Base-by-base conservation (phyloP, 352 stramenopile species). In the Phytophthora pluvialis region DNA sequence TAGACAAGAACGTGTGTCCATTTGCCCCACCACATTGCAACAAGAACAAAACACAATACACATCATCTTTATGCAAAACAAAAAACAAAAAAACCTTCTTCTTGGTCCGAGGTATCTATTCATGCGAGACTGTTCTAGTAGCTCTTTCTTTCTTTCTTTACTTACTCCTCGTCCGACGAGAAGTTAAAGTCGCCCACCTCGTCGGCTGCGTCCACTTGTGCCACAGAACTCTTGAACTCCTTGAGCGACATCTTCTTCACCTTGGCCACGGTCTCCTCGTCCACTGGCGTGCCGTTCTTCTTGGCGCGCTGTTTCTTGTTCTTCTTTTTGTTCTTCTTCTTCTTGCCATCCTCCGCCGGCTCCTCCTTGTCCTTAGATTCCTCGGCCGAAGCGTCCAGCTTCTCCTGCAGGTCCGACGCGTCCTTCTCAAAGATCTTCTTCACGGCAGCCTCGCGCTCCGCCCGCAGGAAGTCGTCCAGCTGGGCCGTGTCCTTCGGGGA, bases 391-490 rank as follows among this genome's bases (percentile, higher is more conserved):
- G 63, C 81, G 60, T 90, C 77, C 11, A 97, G 66, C 70, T 94
- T 94, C 60, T 89, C 70, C 60, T 90, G 66, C 46, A 91, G 52
- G 38, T 78, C 78, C 21, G 78, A 73, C n/a, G 81, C 83, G 49
- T 92, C 82, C 21, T 78, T 72, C 35, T 78, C 74, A 29, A 96
- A 92, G 42, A 98, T 80, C 72, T 98, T 97, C 28, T 90, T 78
- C 15, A 97, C 80, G 2, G 85, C 84, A 25, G 81, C 70, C 44
- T 98, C 89, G 26, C 92, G 87, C 62, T 97, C 81, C 3, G 54
- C 54, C 66, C 85, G 79, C 52, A 95, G 69, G 75, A 97, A 96
- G 28, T 90, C 80, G 49, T 93, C 82, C 74, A 98, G 93, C 51
- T 91, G 80, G 33, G 82, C 83, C 32, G 88, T 75, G 46, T 96